A percentile compares a stretch with the other conserved stretches of the same genome.
phyloP scores from a whole-genome alignment of 148 eudicot species.

The Silene latifolia region DNA sequence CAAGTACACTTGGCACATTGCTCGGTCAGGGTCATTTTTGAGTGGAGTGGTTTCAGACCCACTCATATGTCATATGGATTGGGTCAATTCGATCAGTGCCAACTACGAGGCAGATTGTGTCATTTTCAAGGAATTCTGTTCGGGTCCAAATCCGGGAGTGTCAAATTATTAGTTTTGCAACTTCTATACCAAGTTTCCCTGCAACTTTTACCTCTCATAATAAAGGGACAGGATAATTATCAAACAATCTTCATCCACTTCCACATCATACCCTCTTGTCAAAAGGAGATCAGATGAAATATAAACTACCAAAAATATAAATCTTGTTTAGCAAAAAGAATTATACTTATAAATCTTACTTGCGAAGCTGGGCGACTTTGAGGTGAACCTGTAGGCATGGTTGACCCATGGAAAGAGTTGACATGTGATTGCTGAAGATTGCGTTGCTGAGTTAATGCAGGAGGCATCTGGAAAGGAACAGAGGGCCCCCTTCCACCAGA shows the following conservation, averaged over 20 bases:
- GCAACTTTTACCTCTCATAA: neutral
- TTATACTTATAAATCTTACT: constrained; percentile 26
- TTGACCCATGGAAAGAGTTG: constrained; percentile 26
- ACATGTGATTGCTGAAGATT: constrained; percentile 21
- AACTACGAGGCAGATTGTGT: too few species aligned
- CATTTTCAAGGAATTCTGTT: too few species aligned
- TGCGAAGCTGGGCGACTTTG: constrained; percentile 32
- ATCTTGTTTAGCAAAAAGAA: neutral
- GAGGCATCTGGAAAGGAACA: constrained; percentile 31
- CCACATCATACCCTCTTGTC: neutral
- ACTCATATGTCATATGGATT: too few species aligned
- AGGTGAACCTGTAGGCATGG: constrained; percentile 27
- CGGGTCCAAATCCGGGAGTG: too few species aligned
- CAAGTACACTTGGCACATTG: neutral
- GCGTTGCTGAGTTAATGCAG: constrained; percentile 25
- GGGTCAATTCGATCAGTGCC: too few species aligned
- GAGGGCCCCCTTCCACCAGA: constrained; percentile 28
- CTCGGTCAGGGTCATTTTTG: too few species aligned
- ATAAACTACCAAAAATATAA: neutral
- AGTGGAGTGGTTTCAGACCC: too few species aligned
- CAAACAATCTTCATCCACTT: neutral
- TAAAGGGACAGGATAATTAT: neutral
- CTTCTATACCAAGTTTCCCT: neutral
- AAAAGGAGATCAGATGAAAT: neutral
- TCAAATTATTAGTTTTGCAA: too few species aligned